A percentile compares a stretch with the other conserved stretches of the same genome.
These are phyloP conservation scores for Ustilago curta DNA, from an alignment of 1,284 basidiomycete species.

Conservation along the genomic window DNA sequence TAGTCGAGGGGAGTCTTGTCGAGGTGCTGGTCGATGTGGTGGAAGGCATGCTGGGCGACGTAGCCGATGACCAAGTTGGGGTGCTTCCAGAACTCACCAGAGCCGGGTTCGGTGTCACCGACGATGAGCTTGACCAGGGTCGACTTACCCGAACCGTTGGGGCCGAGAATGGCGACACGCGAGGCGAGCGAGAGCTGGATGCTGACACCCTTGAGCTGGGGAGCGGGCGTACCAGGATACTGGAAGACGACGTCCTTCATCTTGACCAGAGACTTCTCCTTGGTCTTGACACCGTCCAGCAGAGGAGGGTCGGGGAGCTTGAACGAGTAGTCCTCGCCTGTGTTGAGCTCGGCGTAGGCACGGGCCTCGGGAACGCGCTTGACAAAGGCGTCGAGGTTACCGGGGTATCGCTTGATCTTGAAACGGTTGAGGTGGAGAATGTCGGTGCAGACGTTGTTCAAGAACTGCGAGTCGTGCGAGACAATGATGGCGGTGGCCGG, in stretches of 20 bases:
- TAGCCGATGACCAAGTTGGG: conserved; percentile 70
- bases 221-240: conserved; percentile 67
- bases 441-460: conserved; percentile 69
- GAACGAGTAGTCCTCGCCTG: conserved; percentile 69
- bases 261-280: conserved; percentile 70
- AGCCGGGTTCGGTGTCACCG: conserved; percentile 68
- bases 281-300: conserved; percentile 70
- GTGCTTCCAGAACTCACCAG: conserved; percentile 69
- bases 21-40: conserved; percentile 70
- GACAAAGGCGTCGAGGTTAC: conserved; percentile 68
- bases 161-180: conserved; percentile 69
- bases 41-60: conserved; percentile 70
- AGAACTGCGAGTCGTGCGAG: conserved; percentile 69
- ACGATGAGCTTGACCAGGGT: conserved; percentile 69
- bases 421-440: conserved; percentile 70
- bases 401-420: conserved; percentile 70
- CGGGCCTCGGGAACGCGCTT: conserved; percentile 69
- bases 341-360: conserved; percentile 68
- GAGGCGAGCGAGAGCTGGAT: conserved; percentile 70
- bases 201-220: conserved; percentile 67
- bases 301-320: conserved; percentile 69
- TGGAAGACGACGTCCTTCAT: conserved; percentile 69
- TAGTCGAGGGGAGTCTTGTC: conserved; percentile 70
- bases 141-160: conserved; percentile 69
- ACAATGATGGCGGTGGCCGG: conserved; percentile 69